phyloP scores from a whole-genome alignment of 768 basidiomycete species.

The Boletus huronensis region DNA sequence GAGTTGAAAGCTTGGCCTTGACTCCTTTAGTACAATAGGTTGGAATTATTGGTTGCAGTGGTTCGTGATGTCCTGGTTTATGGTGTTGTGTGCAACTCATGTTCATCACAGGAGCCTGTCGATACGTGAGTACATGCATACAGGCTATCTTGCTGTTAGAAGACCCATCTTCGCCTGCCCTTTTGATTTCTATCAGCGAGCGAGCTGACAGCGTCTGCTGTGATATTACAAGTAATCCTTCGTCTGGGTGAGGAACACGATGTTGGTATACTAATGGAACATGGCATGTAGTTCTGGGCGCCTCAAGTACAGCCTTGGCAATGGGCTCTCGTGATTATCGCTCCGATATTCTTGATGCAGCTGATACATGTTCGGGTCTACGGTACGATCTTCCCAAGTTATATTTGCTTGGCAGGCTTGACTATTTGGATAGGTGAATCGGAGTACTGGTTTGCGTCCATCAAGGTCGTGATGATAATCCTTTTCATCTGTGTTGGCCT shows the following conservation, averaged over 20 bases:
- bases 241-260: background rate
- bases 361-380: constrained; percentile 57
- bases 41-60: constrained; percentile 61
- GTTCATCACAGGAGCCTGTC: constrained; percentile 33
- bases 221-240: constrained; percentile 43
- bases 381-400: constrained; percentile 32
- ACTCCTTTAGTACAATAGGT: constrained; percentile 26
- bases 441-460: constrained; percentile 60
- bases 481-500: constrained; percentile 62
- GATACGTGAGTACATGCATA: constrained; percentile 31
- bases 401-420: background rate
- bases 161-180: constrained; percentile 9
- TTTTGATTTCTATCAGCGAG: constrained; percentile 37
- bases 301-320: constrained; percentile 48
- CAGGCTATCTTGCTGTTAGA: background rate
- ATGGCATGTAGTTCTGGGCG: constrained; percentile 39
- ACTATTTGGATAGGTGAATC: constrained; percentile 44
- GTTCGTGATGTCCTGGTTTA: constrained; percentile 16
- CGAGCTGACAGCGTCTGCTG: constrained; percentile 55
- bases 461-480: constrained; percentile 61
- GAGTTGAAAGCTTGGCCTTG: background rate
- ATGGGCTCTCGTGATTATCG: constrained; percentile 54
- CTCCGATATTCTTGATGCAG: constrained; percentile 50
- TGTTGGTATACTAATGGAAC: background rate
- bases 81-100: background rate